Evolutionary conservation across 73 alveolate species (phyloP).

Genomic region (Stentor roeselii): DNA sequence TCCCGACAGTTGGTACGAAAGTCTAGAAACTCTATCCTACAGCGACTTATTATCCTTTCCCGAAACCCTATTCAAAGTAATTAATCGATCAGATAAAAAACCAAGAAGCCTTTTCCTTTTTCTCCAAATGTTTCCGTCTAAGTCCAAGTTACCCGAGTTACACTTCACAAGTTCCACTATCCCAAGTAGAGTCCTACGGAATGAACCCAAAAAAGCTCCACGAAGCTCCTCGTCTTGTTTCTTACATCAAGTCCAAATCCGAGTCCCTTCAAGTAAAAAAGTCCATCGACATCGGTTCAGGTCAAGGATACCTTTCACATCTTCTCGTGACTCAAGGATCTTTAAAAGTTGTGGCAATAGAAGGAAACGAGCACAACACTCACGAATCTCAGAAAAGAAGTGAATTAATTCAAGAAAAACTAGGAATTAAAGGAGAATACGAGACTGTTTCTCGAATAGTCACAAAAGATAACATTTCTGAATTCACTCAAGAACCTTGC

Average conservation of each 20-base stretch:
- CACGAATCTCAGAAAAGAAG: conserved; percentile 13
- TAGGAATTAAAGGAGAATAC: not conserved
- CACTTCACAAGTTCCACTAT: not conserved
- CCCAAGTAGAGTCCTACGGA: conserved; percentile 5
- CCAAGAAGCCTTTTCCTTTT: not conserved
- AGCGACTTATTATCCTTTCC: not conserved
- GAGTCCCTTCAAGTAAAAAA: not conserved
- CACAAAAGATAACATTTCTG: conserved; percentile 14
- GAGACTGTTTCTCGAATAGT: not conserved
- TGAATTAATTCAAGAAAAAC: not conserved
- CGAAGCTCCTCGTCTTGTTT: conserved; percentile 2
- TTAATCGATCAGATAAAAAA: not conserved
- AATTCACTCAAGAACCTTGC: not conserved
- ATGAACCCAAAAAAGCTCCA: conserved; percentile 21
- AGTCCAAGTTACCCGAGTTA: conserved; percentile 1
- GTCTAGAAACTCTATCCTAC: not conserved
- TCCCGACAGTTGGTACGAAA: not conserved
- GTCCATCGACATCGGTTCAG: conserved; percentile 9
- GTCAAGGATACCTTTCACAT: conserved; percentile 13
- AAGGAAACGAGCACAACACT: conserved; percentile 16
- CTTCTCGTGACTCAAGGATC: not conserved
- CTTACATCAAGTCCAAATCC: not conserved
- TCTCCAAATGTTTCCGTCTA: not conserved
- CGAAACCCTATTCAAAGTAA: not conserved
- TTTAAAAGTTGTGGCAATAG: conserved; percentile 16